Conservation (phyloP, 495 filamentous ascomycete genomes). For the Penicillium flavigenum region DNA sequence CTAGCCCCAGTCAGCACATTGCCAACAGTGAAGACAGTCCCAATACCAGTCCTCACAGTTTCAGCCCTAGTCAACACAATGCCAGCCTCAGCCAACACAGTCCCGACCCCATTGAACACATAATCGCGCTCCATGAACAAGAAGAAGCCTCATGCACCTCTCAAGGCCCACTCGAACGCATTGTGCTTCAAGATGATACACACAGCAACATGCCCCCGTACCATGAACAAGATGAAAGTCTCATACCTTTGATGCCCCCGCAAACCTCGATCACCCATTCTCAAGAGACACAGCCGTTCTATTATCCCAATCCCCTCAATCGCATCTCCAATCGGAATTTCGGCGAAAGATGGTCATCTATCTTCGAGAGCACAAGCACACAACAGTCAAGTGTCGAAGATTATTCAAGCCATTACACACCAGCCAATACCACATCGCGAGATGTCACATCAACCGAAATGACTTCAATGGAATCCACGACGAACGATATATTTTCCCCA, state of each 20-base stretch:
- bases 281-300: not conserved
- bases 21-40: not conserved
- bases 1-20: not conserved
- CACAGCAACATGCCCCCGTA: not conserved
- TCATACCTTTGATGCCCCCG: not conserved
- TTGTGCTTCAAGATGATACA: not conserved
- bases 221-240: not conserved
- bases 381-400: constrained; percentile 3
- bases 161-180: not conserved
- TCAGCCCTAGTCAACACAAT: not conserved
- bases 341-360: not conserved
- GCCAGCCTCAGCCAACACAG: not conserved
- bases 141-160: not conserved
- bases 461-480: constrained; percentile 23
- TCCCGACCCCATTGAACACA: not conserved
- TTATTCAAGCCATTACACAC: constrained; percentile 6
- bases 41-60: not conserved
- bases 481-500: constrained; percentile 26
- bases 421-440: constrained; percentile 6
- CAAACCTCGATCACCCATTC: not conserved
- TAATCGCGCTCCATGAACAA: not conserved
- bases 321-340: not conserved
- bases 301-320: not conserved
- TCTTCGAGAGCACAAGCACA: not conserved
- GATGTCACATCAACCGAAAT: constrained; percentile 17